Evolutionary conservation across 768 basidiomycete species (phyloP), one percentile per base, ranked within the genome.

Genomic region (Cystobasidium onofrii): DNA sequence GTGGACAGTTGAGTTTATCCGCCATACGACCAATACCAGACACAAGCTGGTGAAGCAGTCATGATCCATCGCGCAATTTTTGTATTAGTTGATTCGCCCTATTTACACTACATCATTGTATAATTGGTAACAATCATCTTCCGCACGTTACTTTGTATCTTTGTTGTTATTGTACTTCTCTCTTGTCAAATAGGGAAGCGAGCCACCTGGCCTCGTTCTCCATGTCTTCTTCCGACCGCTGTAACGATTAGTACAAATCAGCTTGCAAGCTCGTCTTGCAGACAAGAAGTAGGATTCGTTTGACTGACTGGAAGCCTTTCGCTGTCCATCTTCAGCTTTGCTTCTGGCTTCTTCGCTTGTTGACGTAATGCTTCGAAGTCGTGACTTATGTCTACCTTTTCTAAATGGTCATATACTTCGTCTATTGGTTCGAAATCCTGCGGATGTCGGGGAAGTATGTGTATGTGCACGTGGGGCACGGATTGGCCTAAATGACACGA

Each of bases 401-500:
- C 92, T 17, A 97, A 80, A 1, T 85, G 87, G 1, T 89, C 89
- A 81, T 96, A 83, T 34, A 83, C 80, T 25, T 76, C 67, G 73
- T 84, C 84, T 62, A 83, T 81, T 20, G 82, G 76, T 4, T 83
- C 82, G 18, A 83, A 83, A 64, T 83, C 83, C 31, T 78, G 83
- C 36, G 85, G 82, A 78, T 88, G 88, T 1, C 95, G 87, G 25
- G 96, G 96, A 3, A 99, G 82, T 33, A 98, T 82, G 80, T 99
- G 96, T 77, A 79, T 89, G 81, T 99, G 96, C n/a, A 97, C 91
- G 79, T 98, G 96, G 0, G 91, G 87, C n/a, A 92, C 87, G 4
- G 85, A 85, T 81, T 89, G 88, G 0, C 92, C 93, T 0, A n/a
- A n/a, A n/a, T n/a, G n/a, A n/a, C n/a, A n/a, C n/a, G n/a, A n/a